Evolutionary conservation across 2,329 filamentous ascomycete species (phyloP).

Genomic region (Clarireedia monteithiana): DNA sequence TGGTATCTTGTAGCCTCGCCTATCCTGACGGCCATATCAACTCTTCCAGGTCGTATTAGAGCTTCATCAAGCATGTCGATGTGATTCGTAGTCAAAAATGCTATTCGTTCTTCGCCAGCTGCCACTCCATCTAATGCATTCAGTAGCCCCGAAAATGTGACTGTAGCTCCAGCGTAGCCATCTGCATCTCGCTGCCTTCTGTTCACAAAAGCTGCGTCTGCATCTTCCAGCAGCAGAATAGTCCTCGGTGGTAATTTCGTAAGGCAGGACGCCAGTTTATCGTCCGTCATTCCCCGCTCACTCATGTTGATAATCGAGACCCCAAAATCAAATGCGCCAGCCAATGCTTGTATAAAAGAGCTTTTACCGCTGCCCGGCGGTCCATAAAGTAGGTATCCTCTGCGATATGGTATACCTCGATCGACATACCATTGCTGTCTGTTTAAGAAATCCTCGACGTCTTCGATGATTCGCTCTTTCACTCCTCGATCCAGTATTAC

Average conservation of each 20-base stretch:
- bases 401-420: conserved; percentile 66
- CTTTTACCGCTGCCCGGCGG: conserved; percentile 75
- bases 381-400: conserved; percentile 73
- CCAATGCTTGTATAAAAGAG: conserved; percentile 91
- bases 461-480: conserved; percentile 40
- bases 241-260: conserved; percentile 43
- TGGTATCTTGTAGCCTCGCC: conserved; percentile 83
- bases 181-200: conserved; percentile 50
- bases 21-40: conserved; percentile 87
- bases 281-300: conserved; percentile 49
- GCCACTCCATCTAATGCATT: conserved; percentile 87
- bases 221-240: conserved; percentile 49
- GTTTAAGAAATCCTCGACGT: conserved; percentile 43
- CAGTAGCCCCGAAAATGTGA: conserved; percentile 82
- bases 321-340: conserved; percentile 53
- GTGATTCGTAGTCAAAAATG: conserved; percentile 94
- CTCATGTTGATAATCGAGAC: conserved; percentile 46
- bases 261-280: conserved; percentile 42
- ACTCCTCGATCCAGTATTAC: conserved; percentile 81
- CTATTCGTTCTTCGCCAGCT: conserved; percentile 86
- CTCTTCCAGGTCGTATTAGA: conserved; percentile 79
- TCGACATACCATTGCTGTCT: conserved; percentile 85
- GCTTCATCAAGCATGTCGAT: conserved; percentile 80
- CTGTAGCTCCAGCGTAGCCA: conserved; percentile 26
- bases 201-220: conserved; percentile 41